Conservation (phyloP, 2,329 filamentous ascomycete species). For the Paramyrothecium sp. region DNA sequence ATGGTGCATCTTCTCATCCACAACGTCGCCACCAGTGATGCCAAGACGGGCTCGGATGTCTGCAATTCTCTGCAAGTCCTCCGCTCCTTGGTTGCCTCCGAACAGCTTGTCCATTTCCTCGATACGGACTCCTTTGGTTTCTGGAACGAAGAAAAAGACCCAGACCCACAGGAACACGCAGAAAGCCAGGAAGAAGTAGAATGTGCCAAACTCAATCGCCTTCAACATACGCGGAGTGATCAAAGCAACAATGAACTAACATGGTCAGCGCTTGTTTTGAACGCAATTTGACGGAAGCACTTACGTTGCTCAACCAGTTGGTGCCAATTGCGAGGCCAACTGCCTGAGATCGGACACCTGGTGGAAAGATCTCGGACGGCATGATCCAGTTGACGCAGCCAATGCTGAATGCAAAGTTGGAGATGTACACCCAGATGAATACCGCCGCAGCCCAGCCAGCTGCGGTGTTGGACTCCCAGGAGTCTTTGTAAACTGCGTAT, state of each 20-base stretch:
- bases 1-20: slow-evolving; percentile 6
- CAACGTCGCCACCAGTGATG: background rate
- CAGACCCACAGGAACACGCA: slow-evolving; percentile 5
- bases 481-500: slow-evolving; percentile 37
- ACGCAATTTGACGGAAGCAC: background rate
- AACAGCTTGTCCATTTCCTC: slow-evolving; percentile 57
- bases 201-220: slow-evolving; percentile 9
- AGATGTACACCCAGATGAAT: slow-evolving; percentile 63
- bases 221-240: slow-evolving; percentile 8
- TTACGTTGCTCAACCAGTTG: slow-evolving; percentile 10
- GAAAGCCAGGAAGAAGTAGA: slow-evolving; percentile 10
- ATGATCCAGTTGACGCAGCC: slow-evolving; percentile 66
- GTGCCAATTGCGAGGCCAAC: slow-evolving; percentile 51
- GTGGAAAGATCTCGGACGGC: slow-evolving; percentile 60
- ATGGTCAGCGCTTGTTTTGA: background rate
- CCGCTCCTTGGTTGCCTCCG: slow-evolving; percentile 31
- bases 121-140: slow-evolving; percentile 53
- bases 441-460: slow-evolving; percentile 59
- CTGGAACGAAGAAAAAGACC: slow-evolving; percentile 32
- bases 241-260: slow-evolving; percentile 10
- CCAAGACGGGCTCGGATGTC: slow-evolving; percentile 6
- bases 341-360: slow-evolving; percentile 58
- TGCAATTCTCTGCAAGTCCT: slow-evolving; percentile 12
- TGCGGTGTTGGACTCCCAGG: slow-evolving; percentile 30
- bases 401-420: slow-evolving; percentile 62